These are phyloP conservation scores for Lanmaoa pseudosensibilis DNA, from an alignment of 768 basidiomycete species.

Conservation along the genomic window DNA sequence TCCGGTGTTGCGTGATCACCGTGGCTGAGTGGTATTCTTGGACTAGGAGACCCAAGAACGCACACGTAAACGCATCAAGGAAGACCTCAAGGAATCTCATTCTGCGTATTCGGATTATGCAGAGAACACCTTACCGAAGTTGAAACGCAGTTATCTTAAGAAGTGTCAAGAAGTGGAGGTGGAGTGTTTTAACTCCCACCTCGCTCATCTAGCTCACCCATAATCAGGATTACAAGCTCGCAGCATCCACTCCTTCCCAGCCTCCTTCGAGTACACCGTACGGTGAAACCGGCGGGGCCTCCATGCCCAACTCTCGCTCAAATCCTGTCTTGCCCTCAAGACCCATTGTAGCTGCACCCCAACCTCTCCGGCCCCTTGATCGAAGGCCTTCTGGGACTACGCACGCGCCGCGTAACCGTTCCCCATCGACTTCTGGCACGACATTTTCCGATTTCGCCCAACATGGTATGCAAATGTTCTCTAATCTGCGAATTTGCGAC, in stretches of 20 bases:
- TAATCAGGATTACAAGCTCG: constrained; percentile 62
- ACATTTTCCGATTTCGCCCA: constrained; percentile 86
- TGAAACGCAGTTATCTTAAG: constrained; percentile 77
- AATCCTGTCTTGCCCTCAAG: constrained; percentile 47
- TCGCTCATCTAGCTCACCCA: constrained; percentile 8
- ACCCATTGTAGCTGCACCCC: constrained; percentile 65
- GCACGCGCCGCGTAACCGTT: constrained; percentile 59
- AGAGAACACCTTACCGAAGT: constrained; percentile 73
- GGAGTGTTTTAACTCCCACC: constrained; percentile 16
- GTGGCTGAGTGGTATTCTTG: neutral
- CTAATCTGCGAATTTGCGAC: neutral
- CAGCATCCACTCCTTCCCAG: constrained; percentile 37
- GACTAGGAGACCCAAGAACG: constrained; percentile 84
- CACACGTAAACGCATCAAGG: constrained; percentile 88
- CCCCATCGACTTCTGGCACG: constrained; percentile 77
- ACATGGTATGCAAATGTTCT: constrained; percentile 49
- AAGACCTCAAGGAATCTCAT: constrained; percentile 82
- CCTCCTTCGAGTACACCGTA: constrained; percentile 32
- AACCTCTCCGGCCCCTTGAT: constrained; percentile 73
- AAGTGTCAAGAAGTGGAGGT: constrained; percentile 91
- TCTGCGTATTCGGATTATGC: constrained; percentile 78
- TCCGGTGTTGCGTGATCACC: neutral
- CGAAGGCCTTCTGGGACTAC: constrained; percentile 67
- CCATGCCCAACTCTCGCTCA: constrained; percentile 41
- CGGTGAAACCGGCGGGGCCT: constrained; percentile 31